Evolutionary conservation across 495 filamentous ascomycete genomes (phyloP).

Genomic region (Hypomontagnella submonticulosa): DNA sequence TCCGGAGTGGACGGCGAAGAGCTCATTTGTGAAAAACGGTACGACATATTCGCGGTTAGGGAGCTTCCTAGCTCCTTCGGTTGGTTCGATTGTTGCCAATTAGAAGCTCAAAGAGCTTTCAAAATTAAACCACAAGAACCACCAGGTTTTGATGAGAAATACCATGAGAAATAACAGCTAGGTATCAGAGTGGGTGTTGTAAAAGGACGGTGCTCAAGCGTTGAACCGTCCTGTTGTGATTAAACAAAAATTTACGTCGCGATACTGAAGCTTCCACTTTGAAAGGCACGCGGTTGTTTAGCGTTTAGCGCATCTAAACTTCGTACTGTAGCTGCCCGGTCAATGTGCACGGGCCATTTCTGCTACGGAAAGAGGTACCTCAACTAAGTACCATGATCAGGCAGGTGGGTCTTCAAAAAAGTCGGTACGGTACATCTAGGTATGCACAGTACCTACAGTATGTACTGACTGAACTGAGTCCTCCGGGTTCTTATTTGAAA

Average conservation of each 20-base stretch:
- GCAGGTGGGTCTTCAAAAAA: constrained; percentile 1
- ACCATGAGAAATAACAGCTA: too few species aligned
- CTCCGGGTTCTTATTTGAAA: constrained; percentile 37
- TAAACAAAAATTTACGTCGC: constrained; percentile 35
- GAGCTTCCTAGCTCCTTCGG: constrained; percentile 28
- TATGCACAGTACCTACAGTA: background rate
- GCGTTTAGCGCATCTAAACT: constrained; percentile 32
- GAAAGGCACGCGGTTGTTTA: constrained; percentile 33
- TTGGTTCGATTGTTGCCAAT: constrained; percentile 23
- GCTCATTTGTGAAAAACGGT: constrained; percentile 47
- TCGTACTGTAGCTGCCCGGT: constrained; percentile 4
- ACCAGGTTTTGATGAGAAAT: background rate
- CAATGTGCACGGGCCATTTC: constrained; percentile 15
- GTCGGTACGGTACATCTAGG: too few species aligned
- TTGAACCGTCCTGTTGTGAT: background rate
- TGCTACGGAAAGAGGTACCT: background rate
- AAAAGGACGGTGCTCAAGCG: too few species aligned
- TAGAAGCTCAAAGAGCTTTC: constrained; percentile 35
- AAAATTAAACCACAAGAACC: constrained; percentile 26
- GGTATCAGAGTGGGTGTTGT: too few species aligned
- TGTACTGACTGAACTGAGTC: constrained; percentile 15
- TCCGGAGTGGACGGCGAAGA: constrained; percentile 54
- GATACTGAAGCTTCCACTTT: constrained; percentile 29
- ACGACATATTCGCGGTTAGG: constrained; percentile 44
- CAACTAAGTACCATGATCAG: too few species aligned